Evolutionary conservation across 164 flowering plant genomes (phyloP), one percentile per base, ranked within the genome.

Genomic region (Sextonia rubra): DNA sequence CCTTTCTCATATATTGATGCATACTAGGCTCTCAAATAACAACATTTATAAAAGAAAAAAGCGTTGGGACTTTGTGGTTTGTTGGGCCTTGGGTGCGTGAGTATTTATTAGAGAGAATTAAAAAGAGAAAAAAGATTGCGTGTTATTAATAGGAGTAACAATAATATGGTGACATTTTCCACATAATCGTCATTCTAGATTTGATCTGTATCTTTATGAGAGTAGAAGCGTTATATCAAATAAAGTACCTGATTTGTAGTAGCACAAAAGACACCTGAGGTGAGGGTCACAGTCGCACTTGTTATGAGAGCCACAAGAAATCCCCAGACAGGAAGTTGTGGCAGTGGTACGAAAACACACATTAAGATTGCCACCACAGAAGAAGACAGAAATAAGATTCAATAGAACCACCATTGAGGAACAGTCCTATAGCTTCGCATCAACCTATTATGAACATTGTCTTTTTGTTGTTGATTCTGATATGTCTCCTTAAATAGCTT

Each of bases 341-440:
- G 55, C 24, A 68, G 65, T 26, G 11, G 52, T 3, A 47, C 60
- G 20, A 72, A 72, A 25, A 17, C 55, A 63, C 69, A 72, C 20
- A 61, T 20, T 18, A 72, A n/a, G 22, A 77, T 37, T 11, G 75
- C 25, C 4, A 77, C 66, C 14, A 7, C 66, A 1, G 63, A 12
- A 1, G 63, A 12, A 60, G 65, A 27, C 0, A 14, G 2, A 37
- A 64, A 24, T 14, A 73, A 32, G 47, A 72, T 24, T 62, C n/a
- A 6, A 20, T 64, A 52, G 58, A 77, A 77, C 79, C 79, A 77
- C 75, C 75, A 77, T 48, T 64, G 60, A 62, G 79, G 79, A 24
- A 72, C 64, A 7, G 67, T 29, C 0, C 64, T 22, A 44, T 77
- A 77, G 65, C 67, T 76, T 62, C 55, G 72, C 79, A 77, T 72